These are phyloP conservation scores for Rhizopogon vesiculosus DNA, from an alignment of 768 basidiomycete species.

Conservation along the genomic window DNA sequence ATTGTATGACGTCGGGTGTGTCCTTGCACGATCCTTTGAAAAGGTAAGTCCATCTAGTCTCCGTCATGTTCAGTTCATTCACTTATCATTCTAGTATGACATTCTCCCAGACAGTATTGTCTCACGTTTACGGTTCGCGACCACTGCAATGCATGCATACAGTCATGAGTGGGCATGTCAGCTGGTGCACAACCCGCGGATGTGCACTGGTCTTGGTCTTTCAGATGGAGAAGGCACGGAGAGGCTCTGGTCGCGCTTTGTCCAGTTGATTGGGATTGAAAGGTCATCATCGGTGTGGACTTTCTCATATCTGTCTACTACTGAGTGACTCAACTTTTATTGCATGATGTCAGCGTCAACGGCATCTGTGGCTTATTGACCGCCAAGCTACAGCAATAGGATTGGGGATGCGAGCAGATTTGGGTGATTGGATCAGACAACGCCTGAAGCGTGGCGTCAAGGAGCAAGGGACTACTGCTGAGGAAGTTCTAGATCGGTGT, in stretches of 20 bases:
- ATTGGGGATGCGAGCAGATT: constrained; percentile 17
- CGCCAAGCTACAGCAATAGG: constrained; percentile 24
- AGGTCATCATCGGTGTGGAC: constrained; percentile 27
- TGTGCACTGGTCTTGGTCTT: constrained; percentile 19
- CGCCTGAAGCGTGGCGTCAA: constrained; percentile 13
- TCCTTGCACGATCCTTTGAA: constrained; percentile 18
- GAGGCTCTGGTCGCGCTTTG: constrained; percentile 29
- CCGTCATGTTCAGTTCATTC: neutral
- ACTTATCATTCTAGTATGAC: constrained; percentile 17
- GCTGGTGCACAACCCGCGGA: constrained; percentile 29
- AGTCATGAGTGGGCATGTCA: constrained; percentile 34
- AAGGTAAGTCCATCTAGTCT: constrained; percentile 21
- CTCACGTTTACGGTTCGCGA: constrained; percentile 23
- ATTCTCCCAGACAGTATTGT: constrained; percentile 17
- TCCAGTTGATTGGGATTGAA: constrained; percentile 30
- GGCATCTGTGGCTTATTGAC: constrained; percentile 30
- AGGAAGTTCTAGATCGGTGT: constrained; percentile 12
- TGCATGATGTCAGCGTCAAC: constrained; percentile 10
- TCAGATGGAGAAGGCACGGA: constrained; percentile 25
- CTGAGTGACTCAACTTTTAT: neutral
- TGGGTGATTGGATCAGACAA: constrained; percentile 29
- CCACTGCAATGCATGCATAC: constrained; percentile 35
- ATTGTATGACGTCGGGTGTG: constrained; percentile 33
- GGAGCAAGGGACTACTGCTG: constrained; percentile 9
- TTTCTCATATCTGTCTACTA: neutral